Evolutionary conservation across 768 basidiomycete species (phyloP).

Genomic region (Clitopilus hobsonii): DNA sequence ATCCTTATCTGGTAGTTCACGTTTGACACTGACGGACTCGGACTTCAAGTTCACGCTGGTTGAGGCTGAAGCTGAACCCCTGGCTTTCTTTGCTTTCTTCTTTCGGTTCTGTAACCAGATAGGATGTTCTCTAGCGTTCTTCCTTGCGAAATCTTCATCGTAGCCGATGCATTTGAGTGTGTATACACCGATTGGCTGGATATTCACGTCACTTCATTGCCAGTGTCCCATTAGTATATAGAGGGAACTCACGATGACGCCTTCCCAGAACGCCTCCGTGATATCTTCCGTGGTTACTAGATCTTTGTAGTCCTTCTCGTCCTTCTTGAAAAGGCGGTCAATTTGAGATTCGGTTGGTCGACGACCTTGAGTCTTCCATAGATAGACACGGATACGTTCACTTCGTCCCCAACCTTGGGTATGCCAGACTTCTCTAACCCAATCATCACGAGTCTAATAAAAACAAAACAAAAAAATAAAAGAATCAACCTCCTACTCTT

Average conservation of each 20-base stretch:
- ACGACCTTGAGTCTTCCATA: neutral
- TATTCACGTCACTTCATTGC: neutral
- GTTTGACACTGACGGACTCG: no score
- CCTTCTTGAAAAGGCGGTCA: neutral
- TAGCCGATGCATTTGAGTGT: constrained; percentile 38
- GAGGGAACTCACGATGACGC: neutral
- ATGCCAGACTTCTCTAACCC: no score
- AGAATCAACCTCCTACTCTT: no score
- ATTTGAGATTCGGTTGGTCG: neutral
- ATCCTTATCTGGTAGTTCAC: no score
- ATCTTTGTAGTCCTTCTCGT: neutral
- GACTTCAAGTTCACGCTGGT: no score
- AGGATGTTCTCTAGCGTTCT: neutral
- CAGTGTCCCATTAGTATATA: neutral
- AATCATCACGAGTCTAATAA: no score
- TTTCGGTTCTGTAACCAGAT: neutral
- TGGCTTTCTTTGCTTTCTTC: neutral
- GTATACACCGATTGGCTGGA: constrained; percentile 28
- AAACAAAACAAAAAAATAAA: no score
- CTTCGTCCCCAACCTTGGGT: no score
- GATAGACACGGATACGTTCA: no score
- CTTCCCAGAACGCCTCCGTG: neutral
- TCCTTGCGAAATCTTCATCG: constrained; percentile 21
- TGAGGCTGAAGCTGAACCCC: no score
- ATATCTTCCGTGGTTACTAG: neutral